Base-by-base conservation (phyloP, 2,329 filamentous ascomycete genomes). In the Ophiostoma sp. region DNA sequence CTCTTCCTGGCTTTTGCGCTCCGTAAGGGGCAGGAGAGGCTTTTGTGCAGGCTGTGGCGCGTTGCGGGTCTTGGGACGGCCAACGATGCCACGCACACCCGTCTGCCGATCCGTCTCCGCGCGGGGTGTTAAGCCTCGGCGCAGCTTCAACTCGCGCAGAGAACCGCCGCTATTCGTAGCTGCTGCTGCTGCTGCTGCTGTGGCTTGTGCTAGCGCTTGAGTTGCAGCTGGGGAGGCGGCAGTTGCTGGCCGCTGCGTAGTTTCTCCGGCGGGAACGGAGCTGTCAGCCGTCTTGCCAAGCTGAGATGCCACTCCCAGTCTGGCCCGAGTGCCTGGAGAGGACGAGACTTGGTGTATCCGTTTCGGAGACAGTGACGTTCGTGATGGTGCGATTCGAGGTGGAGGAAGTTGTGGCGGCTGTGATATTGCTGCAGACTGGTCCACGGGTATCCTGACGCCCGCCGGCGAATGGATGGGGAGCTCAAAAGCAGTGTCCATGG, bases 11-110 rank as follows among this genome's bases (percentile, higher is more conserved):
- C 79, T 78, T 71, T 75, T 79, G 65, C 81, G 79, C 74, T 84
- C 82, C 7, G 81, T 78, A n/a, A 78, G 75, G 7, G 82, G 81
- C 38, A 83, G 72, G 70, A 84, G 74, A 14, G 81, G 77, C 69
- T 77, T 81, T 9, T 73, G 68, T n/a, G 73, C 72, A 40, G 75
- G 67, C 45, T 64, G 72, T 5, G 73, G 70, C 16, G 74, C 70
- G 16, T 71, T 70, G 66, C 75, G 76, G 60, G 70, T 73, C 70
- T 75, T 77, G 47, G 73, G 70, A 52, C 73, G 75, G 49, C 66
- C 63, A 18, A 55, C 36, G 71, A 70, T 38, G 71, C 66, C 16
- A 70, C 72, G 5, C 71, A 68, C 14, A 16, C 64, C 72, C 14
- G 55, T 47, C 41, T 36, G 42, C 16, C 69, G 68, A 5, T 73